Evolutionary conservation across 2,329 filamentous ascomycete genomes (phyloP), one percentile per base, ranked within the genome.

Genomic region (Trichoderma breve): DNA sequence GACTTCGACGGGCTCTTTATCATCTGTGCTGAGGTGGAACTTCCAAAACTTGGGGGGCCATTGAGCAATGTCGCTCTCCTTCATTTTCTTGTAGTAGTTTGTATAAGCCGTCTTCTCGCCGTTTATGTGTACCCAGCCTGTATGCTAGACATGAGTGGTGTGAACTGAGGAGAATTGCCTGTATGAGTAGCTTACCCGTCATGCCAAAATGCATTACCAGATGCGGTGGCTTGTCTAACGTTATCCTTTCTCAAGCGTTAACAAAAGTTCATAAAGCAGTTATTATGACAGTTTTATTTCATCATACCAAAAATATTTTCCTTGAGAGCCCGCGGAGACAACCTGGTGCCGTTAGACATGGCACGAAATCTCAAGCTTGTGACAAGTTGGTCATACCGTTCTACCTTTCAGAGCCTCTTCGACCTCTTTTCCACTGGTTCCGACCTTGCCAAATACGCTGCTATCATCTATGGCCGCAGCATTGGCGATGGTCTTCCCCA

Each of bases 11-110:
- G 81, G 81, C 2, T 87, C 81, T 1, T 82, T 82, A 36, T 87
- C 87, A 21, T 85, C 82, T 5, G 93, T 90, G 76, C 91, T 87
- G 21, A 98, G 81, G 5, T 92, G 83, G 76, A 98, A 97, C 76
- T 98, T 98, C 89, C 91, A 93, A 81, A 91, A 97, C 76, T 91
- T 92, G 0, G 96, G 96, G 15, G 96, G 96, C 95, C 95, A 98
- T 62, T 87, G 76, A 7, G 83, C 81, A n/a, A 82, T 84, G 63
- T 90, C 86, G 34, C 88, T 87, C 39, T 88, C 81, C 73, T 86
- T 90, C 77, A 89, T 87, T 72, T 90, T 90, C 75, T 93, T 92
- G 82, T 97, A 96, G 82, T 96, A 95, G 73, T 91, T 91, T 57
- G 90, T 93, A 81, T 96, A 95, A 36, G 90, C 90, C 4, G 92